Evolutionary conservation across 2,329 filamentous ascomycete species (phyloP), one percentile per base, ranked within the genome.

Genomic region (Exserohilum turcica): DNA sequence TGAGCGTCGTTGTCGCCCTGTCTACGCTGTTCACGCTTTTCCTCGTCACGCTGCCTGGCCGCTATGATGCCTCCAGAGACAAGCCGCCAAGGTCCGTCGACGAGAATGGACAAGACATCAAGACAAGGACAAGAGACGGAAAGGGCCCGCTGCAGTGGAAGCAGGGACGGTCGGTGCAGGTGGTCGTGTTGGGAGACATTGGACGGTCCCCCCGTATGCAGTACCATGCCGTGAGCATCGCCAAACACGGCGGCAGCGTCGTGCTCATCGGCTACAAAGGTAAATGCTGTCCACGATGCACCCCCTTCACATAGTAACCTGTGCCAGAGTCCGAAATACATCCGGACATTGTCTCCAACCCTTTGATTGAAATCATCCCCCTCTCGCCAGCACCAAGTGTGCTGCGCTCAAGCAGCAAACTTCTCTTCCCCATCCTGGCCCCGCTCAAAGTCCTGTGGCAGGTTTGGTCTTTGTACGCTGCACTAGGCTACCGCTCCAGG

Each of bases 161-260:
- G 43, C 62, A 66, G 32, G 76, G 81, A 52, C 76, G 78, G 31
- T 82, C 80, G 0, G 83, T 93, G 37, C 91, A 96, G 74, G 85
- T 99, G 46, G 82, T 99, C 13, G 94, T 99, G 15, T 83, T 99
- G 24, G 94, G 94, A 38, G 94, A 99, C 70, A 92, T 99, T 72
- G 94, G 94, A 33, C 86, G 92, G 39, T 97, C 93, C 72, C 94
- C 94, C 43, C 91, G 94, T 51, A 99, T 99, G 93, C 92, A 97
- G 71, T 97, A 99, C 67, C 94, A 99, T 82, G 93, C 93, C 16
- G 80, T 96, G 63, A 97, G 93, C 72, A 86, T 97, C 67, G 91
- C 91, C 35, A 89, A 87, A 66, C 86, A 92, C 68, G 91, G 91
- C 19, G 88, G 86, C 6, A 82, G 82, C 29, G 93, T 97, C 16